A percentile compares a stretch with the other conserved stretches of the same genome.
phyloP scores from a whole-genome alignment of 169 alveolate genomes.

The Plasmodium coatneyi region DNA sequence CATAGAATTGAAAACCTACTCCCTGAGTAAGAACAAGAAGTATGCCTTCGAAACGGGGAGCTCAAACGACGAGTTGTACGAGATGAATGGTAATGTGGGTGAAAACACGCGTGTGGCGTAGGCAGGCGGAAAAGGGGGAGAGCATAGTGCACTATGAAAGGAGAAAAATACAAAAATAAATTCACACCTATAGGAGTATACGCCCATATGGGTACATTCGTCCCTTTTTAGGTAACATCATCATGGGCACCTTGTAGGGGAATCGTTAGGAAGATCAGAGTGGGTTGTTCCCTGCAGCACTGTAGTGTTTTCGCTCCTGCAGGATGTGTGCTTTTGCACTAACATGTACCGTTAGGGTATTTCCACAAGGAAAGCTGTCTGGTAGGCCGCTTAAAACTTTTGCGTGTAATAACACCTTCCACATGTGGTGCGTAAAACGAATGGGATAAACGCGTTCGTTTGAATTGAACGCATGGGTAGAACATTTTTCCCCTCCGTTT shows the following conservation, averaged over 20 bases:
- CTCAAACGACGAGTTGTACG: conserved; percentile 24
- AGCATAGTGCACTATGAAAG: not conserved
- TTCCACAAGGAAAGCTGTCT: not conserved
- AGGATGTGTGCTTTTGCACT: not conserved
- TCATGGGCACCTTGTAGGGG: conserved; percentile 29
- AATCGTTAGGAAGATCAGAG: not conserved
- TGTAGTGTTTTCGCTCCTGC: not conserved
- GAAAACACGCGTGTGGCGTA: not conserved
- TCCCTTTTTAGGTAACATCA: conserved; percentile 27
- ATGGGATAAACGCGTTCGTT: not conserved
- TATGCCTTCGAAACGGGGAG: conserved; percentile 42
- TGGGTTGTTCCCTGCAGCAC: too few relatives aligned
- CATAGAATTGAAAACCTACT: conserved; percentile 27
- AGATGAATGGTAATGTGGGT: conserved; percentile 22
- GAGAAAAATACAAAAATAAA: not conserved
- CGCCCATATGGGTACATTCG: not conserved
- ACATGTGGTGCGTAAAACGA: not conserved
- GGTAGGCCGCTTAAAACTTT: not conserved
- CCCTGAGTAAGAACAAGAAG: conserved; percentile 34
- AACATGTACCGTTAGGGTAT: not conserved
- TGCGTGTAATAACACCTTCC: not conserved
- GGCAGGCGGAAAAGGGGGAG: not conserved
- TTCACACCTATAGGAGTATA: not conserved
- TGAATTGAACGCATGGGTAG: not conserved
- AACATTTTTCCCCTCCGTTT: not conserved